Percentiles rank a stretch among this genome's conserved stretches.
phyloP scores from a whole-genome alignment of 2,329 filamentous ascomycete species.

The Phoma herbarum region DNA sequence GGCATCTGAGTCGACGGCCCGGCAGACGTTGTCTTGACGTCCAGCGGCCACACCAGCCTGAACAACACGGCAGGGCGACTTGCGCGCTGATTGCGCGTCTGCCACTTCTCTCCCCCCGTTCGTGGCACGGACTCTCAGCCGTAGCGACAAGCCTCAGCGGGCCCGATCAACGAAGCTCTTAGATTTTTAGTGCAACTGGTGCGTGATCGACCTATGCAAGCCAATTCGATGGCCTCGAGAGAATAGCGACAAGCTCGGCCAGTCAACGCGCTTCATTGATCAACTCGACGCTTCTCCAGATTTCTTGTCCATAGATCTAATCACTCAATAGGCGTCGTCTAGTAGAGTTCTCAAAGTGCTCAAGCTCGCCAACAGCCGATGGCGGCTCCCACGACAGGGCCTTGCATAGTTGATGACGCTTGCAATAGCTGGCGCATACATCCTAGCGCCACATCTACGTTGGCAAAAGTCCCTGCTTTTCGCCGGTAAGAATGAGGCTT shows the following conservation, averaged over 20 bases:
- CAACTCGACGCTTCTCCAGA: background rate
- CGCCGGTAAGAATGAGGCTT: constrained; percentile 6
- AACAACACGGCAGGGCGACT: constrained; percentile 1
- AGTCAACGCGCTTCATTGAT: constrained; percentile 1
- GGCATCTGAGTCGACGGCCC: constrained; percentile 19
- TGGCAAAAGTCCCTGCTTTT: constrained; percentile 12
- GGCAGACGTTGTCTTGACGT: constrained; percentile 15
- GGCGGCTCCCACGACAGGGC: constrained; percentile 3
- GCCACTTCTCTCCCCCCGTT: background rate
- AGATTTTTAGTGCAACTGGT: constrained; percentile 11
- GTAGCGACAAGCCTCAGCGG: constrained; percentile 31
- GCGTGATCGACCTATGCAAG: constrained; percentile 20
- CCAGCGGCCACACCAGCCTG: constrained; percentile 5
- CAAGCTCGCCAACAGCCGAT: background rate
- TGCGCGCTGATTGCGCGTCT: background rate
- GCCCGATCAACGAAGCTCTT: constrained; percentile 26
- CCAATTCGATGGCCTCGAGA: constrained; percentile 1
- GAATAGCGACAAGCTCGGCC: constrained; percentile 3
- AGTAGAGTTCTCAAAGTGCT: constrained; percentile 1
- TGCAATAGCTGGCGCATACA: constrained; percentile 14
- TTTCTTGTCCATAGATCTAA: constrained; percentile 1
- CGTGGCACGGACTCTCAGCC: constrained; percentile 9
- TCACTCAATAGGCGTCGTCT: background rate
- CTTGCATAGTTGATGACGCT: constrained; percentile 22
- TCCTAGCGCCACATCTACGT: constrained; percentile 6